Conservation (phyloP, 768 basidiomycete species). For the Auricularia cornea region DNA sequence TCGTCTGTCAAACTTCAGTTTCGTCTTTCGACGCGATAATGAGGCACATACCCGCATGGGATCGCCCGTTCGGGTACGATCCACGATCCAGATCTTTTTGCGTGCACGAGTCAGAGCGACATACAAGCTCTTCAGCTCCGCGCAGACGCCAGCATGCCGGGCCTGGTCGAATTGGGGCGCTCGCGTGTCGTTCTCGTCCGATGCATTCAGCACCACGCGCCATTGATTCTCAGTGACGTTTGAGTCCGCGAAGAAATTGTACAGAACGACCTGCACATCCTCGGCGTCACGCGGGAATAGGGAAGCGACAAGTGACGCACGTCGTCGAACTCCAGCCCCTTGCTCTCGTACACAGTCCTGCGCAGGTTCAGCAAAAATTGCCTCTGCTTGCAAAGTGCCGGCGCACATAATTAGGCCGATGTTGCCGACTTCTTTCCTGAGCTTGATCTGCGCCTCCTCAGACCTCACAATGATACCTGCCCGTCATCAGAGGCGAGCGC, state of each 20-base stretch:
- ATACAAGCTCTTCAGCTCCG: conserved; percentile 62
- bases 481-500: too few species aligned
- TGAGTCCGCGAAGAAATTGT: conserved; percentile 70
- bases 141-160: conserved; percentile 48
- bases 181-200: conserved; percentile 11
- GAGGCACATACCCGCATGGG: conserved; percentile 45
- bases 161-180: conserved; percentile 40
- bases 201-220: conserved; percentile 47
- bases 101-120: conserved; percentile 65
- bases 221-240: conserved; percentile 42
- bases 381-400: background rate
- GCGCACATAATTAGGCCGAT: conserved; percentile 30
- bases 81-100: conserved; percentile 63
- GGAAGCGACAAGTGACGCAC: conserved; percentile 21
- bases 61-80: conserved; percentile 47
- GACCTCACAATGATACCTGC: conserved; percentile 60
- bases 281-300: too few species aligned
- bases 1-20: conserved; percentile 44
- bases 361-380: background rate
- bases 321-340: conserved; percentile 61
- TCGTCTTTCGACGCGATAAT: background rate
- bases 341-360: conserved; percentile 52
- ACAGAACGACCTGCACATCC: conserved; percentile 72
- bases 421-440: conserved; percentile 47
- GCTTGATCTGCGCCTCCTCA: conserved; percentile 37